Conservation (phyloP, 1,284 basidiomycete species). For the Cutaneotrichosporon arboriforme region DNA sequence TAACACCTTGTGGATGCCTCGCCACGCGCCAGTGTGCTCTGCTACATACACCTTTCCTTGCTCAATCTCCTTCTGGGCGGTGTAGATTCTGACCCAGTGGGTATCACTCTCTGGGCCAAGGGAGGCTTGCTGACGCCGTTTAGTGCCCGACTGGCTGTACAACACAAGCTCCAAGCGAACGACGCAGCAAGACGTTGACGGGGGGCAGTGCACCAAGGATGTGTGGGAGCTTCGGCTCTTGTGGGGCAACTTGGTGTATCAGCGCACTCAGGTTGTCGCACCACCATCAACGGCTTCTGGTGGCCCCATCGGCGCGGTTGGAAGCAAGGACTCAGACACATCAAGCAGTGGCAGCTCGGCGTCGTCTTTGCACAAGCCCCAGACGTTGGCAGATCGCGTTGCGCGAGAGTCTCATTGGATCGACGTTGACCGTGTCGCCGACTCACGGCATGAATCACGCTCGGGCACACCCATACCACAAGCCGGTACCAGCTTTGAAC, state of each 20-base stretch:
- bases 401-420: constrained; percentile 1
- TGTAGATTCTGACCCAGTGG: no score
- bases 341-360: background rate
- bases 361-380: background rate
- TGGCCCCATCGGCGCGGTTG: no score
- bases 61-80: no score
- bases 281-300: background rate
- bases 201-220: background rate
- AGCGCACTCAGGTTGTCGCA: background rate
- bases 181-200: background rate
- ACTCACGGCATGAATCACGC: background rate
- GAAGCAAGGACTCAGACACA: no score
- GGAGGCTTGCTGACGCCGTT: no score
- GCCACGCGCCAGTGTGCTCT: no score
- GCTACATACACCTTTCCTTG: no score
- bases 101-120: no score
- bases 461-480: no score
- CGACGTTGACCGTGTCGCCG: constrained; percentile 1
- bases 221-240: background rate
- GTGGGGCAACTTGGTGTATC: background rate
- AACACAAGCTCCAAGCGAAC: background rate
- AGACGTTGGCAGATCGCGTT: background rate
- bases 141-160: background rate
- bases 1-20: no score
- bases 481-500: background rate